Percentiles rank a stretch among this genome's conserved stretches.
Evolutionary conservation across 495 filamentous ascomycete species (phyloP).

Genomic region (Rusavskia elegans): DNA sequence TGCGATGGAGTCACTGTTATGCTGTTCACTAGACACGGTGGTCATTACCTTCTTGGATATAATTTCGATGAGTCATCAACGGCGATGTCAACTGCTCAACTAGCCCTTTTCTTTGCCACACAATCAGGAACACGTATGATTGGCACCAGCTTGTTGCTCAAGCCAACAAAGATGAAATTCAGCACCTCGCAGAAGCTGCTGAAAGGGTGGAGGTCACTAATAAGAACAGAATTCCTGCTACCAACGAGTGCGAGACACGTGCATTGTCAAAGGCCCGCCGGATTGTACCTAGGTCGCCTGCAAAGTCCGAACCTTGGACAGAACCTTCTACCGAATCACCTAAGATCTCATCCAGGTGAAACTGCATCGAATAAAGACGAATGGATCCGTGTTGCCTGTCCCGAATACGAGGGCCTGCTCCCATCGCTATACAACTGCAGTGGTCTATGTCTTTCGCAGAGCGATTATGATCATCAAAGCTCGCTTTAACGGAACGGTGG

Average conservation of each 20-base stretch:
- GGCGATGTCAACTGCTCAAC: neutral
- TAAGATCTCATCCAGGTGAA: too few species aligned
- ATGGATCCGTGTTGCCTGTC: too few species aligned
- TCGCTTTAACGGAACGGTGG: too few species aligned
- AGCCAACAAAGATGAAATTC: neutral
- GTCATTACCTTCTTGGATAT: neutral
- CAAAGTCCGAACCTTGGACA: too few species aligned
- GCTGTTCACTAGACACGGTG: neutral
- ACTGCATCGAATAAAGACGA: too few species aligned
- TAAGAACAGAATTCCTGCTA: neutral
- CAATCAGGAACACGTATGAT: neutral
- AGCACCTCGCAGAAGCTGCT: neutral
- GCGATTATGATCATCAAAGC: too few species aligned
- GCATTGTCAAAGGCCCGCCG: neutral
- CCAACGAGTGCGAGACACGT: neutral
- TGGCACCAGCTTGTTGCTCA: neutral
- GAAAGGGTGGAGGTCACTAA: neutral
- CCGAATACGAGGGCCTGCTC: too few species aligned
- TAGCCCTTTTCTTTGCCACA: neutral
- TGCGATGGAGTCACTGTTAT: neutral
- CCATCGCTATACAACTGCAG: too few species aligned
- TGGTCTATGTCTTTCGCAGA: too few species aligned
- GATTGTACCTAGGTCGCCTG: too few species aligned
- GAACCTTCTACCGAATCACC: too few species aligned
- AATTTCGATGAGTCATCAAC: neutral